phyloP scores from a whole-genome alignment of 129 eudicot genomes.

The Lonicera japonica region DNA sequence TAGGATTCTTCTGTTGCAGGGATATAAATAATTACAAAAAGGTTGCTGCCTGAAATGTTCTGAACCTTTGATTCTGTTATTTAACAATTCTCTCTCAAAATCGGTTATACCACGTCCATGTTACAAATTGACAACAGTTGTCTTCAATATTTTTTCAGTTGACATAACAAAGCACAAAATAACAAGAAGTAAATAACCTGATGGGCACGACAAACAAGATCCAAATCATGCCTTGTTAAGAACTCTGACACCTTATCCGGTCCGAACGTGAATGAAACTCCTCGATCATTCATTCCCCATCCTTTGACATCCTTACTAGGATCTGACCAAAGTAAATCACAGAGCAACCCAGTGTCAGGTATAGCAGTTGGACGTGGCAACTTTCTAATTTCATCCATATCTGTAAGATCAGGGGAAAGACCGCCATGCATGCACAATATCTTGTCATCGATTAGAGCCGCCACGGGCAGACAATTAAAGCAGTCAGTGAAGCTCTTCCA shows the following conservation, averaged over 20 bases:
- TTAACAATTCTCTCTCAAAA: no score
- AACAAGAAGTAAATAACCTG: slow-evolving; percentile 33
- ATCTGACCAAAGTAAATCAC: slow-evolving; percentile 91
- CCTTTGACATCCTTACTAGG: slow-evolving; percentile 82
- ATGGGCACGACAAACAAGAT: slow-evolving; percentile 92
- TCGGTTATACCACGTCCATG: no score
- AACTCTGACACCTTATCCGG: slow-evolving; percentile 84
- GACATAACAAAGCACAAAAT: no score
- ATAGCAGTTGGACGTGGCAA: slow-evolving; percentile 77
- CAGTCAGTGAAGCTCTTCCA: slow-evolving; percentile 84
- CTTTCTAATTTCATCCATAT: slow-evolving; percentile 68
- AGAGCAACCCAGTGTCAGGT: slow-evolving; percentile 84
- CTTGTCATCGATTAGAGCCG: slow-evolving; percentile 85
- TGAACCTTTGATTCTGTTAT: no score
- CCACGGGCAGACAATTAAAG: slow-evolving; percentile 89
- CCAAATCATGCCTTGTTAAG: slow-evolving; percentile 69
- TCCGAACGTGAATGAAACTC: slow-evolving; percentile 86
- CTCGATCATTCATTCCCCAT: slow-evolving; percentile 96
- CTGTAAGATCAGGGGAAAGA: slow-evolving; percentile 71
- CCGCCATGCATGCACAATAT: slow-evolving; percentile 98
- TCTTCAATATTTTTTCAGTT: no score
- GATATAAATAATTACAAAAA: no score
- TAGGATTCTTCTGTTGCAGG: no score
- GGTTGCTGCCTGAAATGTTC: no score
- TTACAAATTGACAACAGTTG: no score